Percentiles rank a stretch among this genome's conserved stretches.
Evolutionary conservation across 2,329 filamentous ascomycete genomes (phyloP).

Genomic region (Calonectria pseudoturangicola): DNA sequence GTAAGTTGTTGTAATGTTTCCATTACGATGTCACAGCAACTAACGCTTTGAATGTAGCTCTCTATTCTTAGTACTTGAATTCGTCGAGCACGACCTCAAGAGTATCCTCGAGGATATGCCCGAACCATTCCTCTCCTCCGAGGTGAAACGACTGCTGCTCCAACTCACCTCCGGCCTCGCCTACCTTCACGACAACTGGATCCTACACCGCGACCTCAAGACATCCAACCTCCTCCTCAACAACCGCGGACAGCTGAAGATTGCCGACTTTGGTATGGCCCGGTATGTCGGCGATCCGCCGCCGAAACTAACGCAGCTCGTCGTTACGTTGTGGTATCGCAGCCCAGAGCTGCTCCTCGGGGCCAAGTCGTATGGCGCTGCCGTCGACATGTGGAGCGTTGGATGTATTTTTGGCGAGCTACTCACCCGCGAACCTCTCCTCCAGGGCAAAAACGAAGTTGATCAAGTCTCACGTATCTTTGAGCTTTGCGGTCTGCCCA

Average conservation of each 20-base stretch:
- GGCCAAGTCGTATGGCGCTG: constrained; percentile 81
- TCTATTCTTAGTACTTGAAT: constrained; percentile 96
- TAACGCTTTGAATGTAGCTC: constrained; percentile 66
- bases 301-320: constrained; percentile 88
- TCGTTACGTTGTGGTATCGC: constrained; percentile 98
- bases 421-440: constrained; percentile 85
- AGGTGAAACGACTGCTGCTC: constrained; percentile 91
- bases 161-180: constrained; percentile 88
- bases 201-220: constrained; percentile 95
- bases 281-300: constrained; percentile 88
- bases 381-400: constrained; percentile 96
- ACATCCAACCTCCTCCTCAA: constrained; percentile 95
- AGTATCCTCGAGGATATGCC: constrained; percentile 94
- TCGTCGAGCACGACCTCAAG: constrained; percentile 97
- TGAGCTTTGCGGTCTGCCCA: constrained; percentile 89
- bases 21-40: constrained; percentile 6
- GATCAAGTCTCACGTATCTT: constrained; percentile 93
- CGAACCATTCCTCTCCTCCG: constrained; percentile 93
- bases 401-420: constrained; percentile 98
- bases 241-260: constrained; percentile 94
- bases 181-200: constrained; percentile 92
- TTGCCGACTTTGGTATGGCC: constrained; percentile 99
- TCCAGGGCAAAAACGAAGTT: constrained; percentile 94
- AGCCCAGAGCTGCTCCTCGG: constrained; percentile 93
- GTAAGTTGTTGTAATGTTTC: constrained; percentile 58